A percentile compares a stretch with the other conserved stretches of the same genome.
Conservation (phyloP, 108 stramenopile genomes). For the Skeletonema potamos region DNA sequence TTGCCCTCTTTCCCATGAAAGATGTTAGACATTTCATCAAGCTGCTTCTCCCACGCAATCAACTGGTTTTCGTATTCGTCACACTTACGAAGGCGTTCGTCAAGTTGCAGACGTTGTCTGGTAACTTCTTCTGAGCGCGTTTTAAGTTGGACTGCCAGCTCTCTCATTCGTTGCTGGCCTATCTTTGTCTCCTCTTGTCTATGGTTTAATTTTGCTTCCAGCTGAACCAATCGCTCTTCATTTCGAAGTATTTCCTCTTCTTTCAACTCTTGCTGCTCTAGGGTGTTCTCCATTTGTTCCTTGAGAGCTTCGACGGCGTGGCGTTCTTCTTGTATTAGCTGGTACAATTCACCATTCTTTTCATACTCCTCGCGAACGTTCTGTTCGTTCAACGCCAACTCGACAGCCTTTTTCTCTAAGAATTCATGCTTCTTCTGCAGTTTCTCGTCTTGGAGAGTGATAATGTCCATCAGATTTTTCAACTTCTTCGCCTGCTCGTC, state of each 20-base stretch:
- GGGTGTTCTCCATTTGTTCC: slow-evolving; percentile 24
- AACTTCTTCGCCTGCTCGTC: slow-evolving; percentile 42
- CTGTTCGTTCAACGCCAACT: slow-evolving; percentile 20
- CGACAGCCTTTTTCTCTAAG: slow-evolving; percentile 29
- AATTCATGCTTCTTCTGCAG: slow-evolving; percentile 35
- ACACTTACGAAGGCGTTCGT: slow-evolving; percentile 28
- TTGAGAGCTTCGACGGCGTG: slow-evolving; percentile 24
- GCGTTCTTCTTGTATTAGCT: slow-evolving; percentile 23
- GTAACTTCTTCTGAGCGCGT: slow-evolving; percentile 40
- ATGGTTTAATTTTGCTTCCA: slow-evolving; percentile 27
- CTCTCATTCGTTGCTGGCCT: slow-evolving; percentile 35
- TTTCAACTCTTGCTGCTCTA: slow-evolving; percentile 28
- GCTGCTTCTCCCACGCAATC: slow-evolving; percentile 40
- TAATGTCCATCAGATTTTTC: slow-evolving; percentile 33
- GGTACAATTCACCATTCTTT: slow-evolving; percentile 25
- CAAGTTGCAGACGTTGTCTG: slow-evolving; percentile 27
- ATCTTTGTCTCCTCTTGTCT: slow-evolving; percentile 27
- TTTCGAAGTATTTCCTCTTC: slow-evolving; percentile 26
- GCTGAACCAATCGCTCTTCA: slow-evolving; percentile 22
- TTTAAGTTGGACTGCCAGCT: slow-evolving; percentile 39
- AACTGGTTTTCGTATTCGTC: slow-evolving; percentile 36
- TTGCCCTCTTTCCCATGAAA: slow-evolving; percentile 12
- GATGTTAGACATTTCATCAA: slow-evolving; percentile 37
- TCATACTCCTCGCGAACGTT: slow-evolving; percentile 22
- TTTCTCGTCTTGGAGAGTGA: slow-evolving; percentile 36